Evolutionary conservation across 1,139 yeast species (phyloP).

Genomic region (Debaryomyces nepalensis): DNA sequence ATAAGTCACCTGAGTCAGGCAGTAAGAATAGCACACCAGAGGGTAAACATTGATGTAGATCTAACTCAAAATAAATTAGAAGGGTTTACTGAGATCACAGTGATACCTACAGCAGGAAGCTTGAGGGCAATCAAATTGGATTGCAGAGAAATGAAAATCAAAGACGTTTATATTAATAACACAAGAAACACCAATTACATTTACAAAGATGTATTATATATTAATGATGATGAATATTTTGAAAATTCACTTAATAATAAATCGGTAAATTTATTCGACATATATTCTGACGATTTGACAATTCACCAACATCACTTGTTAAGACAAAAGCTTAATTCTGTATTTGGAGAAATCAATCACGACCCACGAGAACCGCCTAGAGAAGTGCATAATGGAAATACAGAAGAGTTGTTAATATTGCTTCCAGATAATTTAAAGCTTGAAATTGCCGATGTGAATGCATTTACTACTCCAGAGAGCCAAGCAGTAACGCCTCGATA

Average conservation of each 20-base stretch:
- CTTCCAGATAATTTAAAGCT: constrained; percentile 75
- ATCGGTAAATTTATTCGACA: constrained; percentile 43
- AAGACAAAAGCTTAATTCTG: constrained; percentile 62
- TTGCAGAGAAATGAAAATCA: constrained; percentile 75
- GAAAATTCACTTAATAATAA: constrained; percentile 27
- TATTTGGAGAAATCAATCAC: constrained; percentile 57
- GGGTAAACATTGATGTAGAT: constrained; percentile 70
- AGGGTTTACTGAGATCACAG: constrained; percentile 86
- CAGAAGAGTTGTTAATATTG: constrained; percentile 71
- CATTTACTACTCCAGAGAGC: constrained; percentile 50
- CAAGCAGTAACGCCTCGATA: constrained; percentile 45
- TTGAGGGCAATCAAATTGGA: constrained; percentile 71
- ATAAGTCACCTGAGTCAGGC: constrained; percentile 40
- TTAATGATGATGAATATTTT: constrained; percentile 39
- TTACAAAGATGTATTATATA: constrained; percentile 43
- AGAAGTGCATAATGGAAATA: constrained; percentile 44
- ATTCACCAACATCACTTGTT: constrained; percentile 68
- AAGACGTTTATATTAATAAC: constrained; percentile 64
- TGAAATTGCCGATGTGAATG: constrained; percentile 57
- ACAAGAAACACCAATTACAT: constrained; percentile 38
- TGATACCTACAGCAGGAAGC: constrained; percentile 68
- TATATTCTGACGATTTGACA: constrained; percentile 47
- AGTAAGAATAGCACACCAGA: constrained; percentile 69
- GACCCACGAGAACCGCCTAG: constrained; percentile 31
- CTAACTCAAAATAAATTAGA: constrained; percentile 52